Percentiles rank a stretch among this genome's conserved stretches.
These are phyloP conservation scores for Zoysia matrella DNA, from an alignment of 202 grass and related monocot species.

Conservation along the genomic window DNA sequence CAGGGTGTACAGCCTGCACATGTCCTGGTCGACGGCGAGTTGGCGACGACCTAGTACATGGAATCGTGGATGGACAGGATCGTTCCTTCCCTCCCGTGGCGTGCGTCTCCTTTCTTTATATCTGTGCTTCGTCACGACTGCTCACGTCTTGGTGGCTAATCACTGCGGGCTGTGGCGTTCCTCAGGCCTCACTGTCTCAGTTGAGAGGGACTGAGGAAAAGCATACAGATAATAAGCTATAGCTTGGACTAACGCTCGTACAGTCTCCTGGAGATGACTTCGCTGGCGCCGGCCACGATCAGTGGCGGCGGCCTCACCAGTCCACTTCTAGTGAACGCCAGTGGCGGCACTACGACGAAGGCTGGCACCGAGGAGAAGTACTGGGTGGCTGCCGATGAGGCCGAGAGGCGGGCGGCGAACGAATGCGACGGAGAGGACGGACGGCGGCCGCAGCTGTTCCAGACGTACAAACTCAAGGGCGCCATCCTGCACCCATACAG, in stretches of 20 bases:
- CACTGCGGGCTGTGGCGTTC: neutral
- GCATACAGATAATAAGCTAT: too few species aligned
- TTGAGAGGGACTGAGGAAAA: too few species aligned
- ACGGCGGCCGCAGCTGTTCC: constrained; percentile 44
- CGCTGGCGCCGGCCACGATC: constrained; percentile 6
- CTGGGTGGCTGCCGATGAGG: constrained; percentile 54
- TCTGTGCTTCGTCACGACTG: neutral
- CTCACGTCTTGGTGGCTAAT: neutral
- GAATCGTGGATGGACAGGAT: neutral
- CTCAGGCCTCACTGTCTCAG: neutral
- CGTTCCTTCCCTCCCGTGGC: neutral
- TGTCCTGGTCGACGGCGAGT: neutral
- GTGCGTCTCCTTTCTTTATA: neutral
- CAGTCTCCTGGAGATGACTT: constrained; percentile 18
- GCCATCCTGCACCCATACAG: constrained; percentile 51
- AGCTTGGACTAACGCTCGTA: neutral
- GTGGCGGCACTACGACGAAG: neutral
- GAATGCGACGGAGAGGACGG: constrained; percentile 53
- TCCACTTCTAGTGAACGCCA: constrained; percentile 33
- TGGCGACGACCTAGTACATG: neutral
- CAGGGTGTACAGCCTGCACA: neutral
- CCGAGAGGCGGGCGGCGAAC: constrained; percentile 17
- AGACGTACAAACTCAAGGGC: constrained; percentile 48
- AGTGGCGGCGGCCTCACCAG: constrained; percentile 16
- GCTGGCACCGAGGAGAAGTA: constrained; percentile 13